Percentiles rank a stretch among this genome's conserved stretches.
phyloP scores from a whole-genome alignment of 495 filamentous ascomycete species.

The Aspergillus kassunensis region DNA sequence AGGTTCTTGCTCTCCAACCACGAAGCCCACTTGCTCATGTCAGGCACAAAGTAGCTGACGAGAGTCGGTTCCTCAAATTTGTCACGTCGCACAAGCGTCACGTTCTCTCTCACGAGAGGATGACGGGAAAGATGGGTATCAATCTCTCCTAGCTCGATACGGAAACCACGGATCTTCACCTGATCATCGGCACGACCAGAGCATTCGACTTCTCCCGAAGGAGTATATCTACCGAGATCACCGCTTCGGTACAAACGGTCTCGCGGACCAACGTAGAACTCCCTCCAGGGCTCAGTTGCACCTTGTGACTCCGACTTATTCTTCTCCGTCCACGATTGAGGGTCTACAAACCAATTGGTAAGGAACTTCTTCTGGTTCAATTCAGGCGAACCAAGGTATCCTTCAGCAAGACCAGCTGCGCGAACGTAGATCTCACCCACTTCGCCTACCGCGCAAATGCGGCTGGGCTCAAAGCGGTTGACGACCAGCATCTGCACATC shows the following conservation, averaged over 20 bases:
- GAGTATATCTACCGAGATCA: conserved; percentile 72
- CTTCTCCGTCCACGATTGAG: conserved; percentile 63
- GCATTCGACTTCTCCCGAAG: conserved; percentile 70
- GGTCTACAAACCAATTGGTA: conserved; percentile 83
- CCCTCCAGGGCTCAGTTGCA: conserved; percentile 61
- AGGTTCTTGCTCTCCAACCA: conserved; percentile 59
- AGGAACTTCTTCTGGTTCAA: conserved; percentile 79
- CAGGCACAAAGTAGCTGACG: conserved; percentile 88
- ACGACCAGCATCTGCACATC: conserved; percentile 93
- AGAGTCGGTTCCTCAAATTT: conserved; percentile 86
- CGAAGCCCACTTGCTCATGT: conserved; percentile 64
- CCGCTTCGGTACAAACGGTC: conserved; percentile 85
- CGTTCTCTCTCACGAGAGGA: conserved; percentile 77
- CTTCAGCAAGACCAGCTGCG: conserved; percentile 84
- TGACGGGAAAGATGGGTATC: conserved; percentile 79
- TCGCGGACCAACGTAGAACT: conserved; percentile 76
- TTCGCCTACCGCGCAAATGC: conserved; percentile 76
- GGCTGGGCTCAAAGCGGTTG: conserved; percentile 66
- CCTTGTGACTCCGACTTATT: conserved; percentile 45
- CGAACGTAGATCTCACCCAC: conserved; percentile 86
- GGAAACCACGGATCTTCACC: conserved; percentile 93
- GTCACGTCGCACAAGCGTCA: conserved; percentile 82
- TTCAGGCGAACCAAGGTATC: conserved; percentile 69
- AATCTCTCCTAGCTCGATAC: conserved; percentile 93
- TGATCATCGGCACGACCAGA: conserved; percentile 83